These are phyloP conservation scores for Psilocybe cubensis DNA, from an alignment of 768 basidiomycete species.

Conservation along the genomic window DNA sequence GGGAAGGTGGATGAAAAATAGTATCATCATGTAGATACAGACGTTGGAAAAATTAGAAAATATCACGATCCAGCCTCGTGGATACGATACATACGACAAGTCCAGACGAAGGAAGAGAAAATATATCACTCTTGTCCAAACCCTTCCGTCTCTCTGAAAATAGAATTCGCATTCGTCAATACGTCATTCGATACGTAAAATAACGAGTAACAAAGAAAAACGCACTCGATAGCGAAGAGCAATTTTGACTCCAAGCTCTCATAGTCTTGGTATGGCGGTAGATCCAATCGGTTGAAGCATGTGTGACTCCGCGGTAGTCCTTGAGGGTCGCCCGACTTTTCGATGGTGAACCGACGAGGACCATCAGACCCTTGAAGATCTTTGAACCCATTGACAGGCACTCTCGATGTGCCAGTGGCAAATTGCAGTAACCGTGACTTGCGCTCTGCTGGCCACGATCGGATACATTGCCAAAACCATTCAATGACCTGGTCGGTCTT, in stretches of 20 bases:
- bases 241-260: conserved; percentile 87
- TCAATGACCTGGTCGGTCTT: conserved; percentile 88
- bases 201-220: conserved; percentile 16
- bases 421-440: conserved; percentile 89
- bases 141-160: conserved; percentile 72
- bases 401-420: conserved; percentile 83
- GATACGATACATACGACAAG: background rate
- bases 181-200: conserved; percentile 3
- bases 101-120: conserved; percentile 2
- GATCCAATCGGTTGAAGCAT: conserved; percentile 89
- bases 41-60: conserved; percentile 1
- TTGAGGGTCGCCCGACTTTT: conserved; percentile 89
- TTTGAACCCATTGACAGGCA: conserved; percentile 93
- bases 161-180: background rate
- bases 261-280: conserved; percentile 90
- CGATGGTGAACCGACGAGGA: conserved; percentile 90
- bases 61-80: background rate
- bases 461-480: conserved; percentile 96
- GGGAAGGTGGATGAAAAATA: conserved; percentile 3
- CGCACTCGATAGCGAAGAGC: conserved; percentile 82
- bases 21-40: conserved; percentile 16
- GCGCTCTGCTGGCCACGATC: conserved; percentile 88
- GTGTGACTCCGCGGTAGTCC: conserved; percentile 92
- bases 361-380: conserved; percentile 94
- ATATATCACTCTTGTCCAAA: conserved; percentile 62